Evolutionary conservation across 75 land plant species (phyloP), one percentile per base, ranked within the genome.

Genomic region (Pinus taeda): DNA sequence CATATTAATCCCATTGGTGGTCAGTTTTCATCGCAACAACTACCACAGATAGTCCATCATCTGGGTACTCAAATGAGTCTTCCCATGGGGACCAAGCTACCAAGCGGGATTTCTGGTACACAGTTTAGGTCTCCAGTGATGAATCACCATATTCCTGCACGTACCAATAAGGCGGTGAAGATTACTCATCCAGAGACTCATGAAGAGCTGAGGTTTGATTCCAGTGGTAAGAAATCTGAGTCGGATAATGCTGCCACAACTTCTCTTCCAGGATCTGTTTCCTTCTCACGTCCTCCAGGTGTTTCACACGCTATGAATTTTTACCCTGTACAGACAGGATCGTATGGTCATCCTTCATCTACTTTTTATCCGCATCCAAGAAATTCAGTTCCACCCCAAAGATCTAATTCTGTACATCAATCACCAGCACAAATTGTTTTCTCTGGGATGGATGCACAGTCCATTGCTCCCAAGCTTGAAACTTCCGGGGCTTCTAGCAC

Each of bases 171-270:
- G 36, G 81, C 91, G 57, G 88, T 97, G 3, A 92, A 90, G 80
- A 97, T 97, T 75, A 97, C 97, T 79, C 80, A 97, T 83, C 99
- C 99, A 9, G 78, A 93, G 0, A 97, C 98, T 24, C 99, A 90
- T 80, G 93, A 95, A 77, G 99, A 89, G 73, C n/a, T 91, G 77
- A 89, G 70, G 24, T 79, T 91, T 58, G 89, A 83, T 76, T 71
- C 74, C 12, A 49, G 7, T 53, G 55, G 74, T 53, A 45, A 42
- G 57, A 83, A 73, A 26, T 53, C 82, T 33, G 86, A 89, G 56
- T 30, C 76, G n/a, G 88, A 84, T 73, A 65, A 39, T 80, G 82
- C 80, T 20, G 37, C 80, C 42, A 49, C 36, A 18, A 5, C 33
- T 66, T 33, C 70, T 15, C 17, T 15, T 18, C 77, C 94, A 37